Base-by-base conservation (phyloP, 164 flowering plant genomes). In the Aristolochia fimbriata region DNA sequence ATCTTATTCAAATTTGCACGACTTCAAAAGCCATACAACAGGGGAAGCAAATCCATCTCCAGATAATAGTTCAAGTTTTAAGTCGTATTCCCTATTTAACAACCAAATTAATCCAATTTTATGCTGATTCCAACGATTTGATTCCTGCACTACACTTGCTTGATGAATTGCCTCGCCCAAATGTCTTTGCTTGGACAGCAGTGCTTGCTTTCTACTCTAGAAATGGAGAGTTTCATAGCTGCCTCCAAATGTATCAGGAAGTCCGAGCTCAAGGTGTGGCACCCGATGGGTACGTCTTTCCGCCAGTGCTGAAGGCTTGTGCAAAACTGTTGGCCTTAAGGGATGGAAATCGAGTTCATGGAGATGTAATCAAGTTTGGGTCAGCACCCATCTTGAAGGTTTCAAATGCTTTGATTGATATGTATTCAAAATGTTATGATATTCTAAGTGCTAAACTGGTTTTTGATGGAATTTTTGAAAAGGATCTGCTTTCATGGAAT, bases 121-220 rank as follows among this genome's bases (percentile, higher is more conserved):
- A 81, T 59, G 70, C 76, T 4, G 77, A 76, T 59, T 79, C 78
- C 50, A 57, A 71, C 47, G 65, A 76, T 56, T 63, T 77, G 16
- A 6, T 1, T 1, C 66, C 69, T 5, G 80, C 80, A n/a, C 74
- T 12, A 19, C 57, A 52, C 14, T 58, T 81, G 71, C 77, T 81
- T 52, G 79, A 71, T 48, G 61, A 68, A 74, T 57, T 84, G 77
- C 67, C 71, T 23, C 73, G 70, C 46, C 76, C 76, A 52, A 80
- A 81, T 60, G 78, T 82, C 17, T 80, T 80, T 53, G 76, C 82
- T 0, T 81, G 83, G 79, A 81, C 86, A n/a, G 66, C 84, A 1
- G 58, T 80, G 33, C 59, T 84, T 1, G 70, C 71, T 0, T 71
- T 65, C 55, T 69, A 67, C 64, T 71, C 72, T 11, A 68, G 81